Evolutionary conservation across 371 early-diverging fungal genomes (phyloP).

Genomic region (Furculomyces boomerangus): DNA sequence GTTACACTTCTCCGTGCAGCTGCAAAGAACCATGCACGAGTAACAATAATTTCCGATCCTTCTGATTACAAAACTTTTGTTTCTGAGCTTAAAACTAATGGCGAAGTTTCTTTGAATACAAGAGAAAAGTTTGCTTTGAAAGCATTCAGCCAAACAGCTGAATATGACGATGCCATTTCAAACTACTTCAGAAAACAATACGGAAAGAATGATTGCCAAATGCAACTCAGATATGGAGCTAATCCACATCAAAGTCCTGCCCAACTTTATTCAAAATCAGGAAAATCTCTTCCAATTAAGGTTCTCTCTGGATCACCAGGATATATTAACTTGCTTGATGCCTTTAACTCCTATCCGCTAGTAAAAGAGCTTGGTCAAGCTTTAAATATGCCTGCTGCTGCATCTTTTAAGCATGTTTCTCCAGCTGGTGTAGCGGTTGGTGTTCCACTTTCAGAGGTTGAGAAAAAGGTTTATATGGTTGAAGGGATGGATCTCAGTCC

Average conservation of each 20-base stretch:
- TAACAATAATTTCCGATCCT: slow-evolving; percentile 82
- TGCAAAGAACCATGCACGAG: slow-evolving; percentile 95
- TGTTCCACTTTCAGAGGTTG: slow-evolving; percentile 55
- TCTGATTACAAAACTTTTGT: slow-evolving; percentile 67
- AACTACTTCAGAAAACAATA: slow-evolving; percentile 88
- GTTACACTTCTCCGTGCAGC: slow-evolving; percentile 94
- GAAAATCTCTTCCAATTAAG: slow-evolving; percentile 61
- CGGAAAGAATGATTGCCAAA: slow-evolving; percentile 43
- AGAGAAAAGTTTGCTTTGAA: slow-evolving; percentile 31
- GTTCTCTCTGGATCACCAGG: slow-evolving; percentile 87
- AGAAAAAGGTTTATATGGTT: slow-evolving; percentile 80
- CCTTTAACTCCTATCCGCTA: slow-evolving; percentile 89
- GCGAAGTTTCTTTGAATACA: slow-evolving; percentile 25
- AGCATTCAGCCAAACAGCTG: slow-evolving; percentile 79
- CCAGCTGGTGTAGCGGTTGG: slow-evolving; percentile 96
- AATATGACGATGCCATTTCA: slow-evolving; percentile 88
- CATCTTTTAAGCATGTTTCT: slow-evolving; percentile 96
- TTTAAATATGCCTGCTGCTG: slow-evolving; percentile 70
- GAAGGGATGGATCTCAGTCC: slow-evolving; percentile 65
- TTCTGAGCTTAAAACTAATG: slow-evolving; percentile 35
- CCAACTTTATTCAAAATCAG: slow-evolving; percentile 66
- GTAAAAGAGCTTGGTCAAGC: slow-evolving; percentile 76
- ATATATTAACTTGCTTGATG: slow-evolving; percentile 94
- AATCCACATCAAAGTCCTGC: slow-evolving; percentile 98
- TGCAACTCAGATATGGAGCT: slow-evolving; percentile 88